Evolutionary conservation across 2,329 filamentous ascomycete species (phyloP), one percentile per base, ranked within the genome.

Genomic region (Microsporum ferrugineum): DNA sequence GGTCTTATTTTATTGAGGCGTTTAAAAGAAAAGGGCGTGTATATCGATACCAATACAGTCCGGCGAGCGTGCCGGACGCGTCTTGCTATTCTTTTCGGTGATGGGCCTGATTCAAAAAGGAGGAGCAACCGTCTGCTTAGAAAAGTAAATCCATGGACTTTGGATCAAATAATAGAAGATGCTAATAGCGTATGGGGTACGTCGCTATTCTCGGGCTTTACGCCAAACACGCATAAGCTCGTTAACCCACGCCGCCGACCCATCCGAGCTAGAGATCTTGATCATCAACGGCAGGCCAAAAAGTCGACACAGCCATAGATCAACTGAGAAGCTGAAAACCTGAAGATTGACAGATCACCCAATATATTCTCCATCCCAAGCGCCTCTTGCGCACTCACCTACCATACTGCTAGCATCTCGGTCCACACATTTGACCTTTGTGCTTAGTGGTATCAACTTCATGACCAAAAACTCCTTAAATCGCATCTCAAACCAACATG

Each of bases 1-100:
- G 76, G 76, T 1, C 62, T 77, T 7, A 47, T 71, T 1, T 70
- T 78, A 38, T 69, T 78, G 12, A 71, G 71, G 17, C 69, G 75
- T 36, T 64, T 78, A 2, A 69, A 71, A 63, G 61, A 69, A 38
- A 66, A 67, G 43, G 75, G 75, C 2, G 67, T 77, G n/a, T 62
- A 64, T 34, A 66, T 77, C 33, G 64, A 67, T 33, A 63, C 61
- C 36, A 61, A 63, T 23, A 65, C 65, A 39, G 69, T 78, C 27
- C 67, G 68, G 14, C 64, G 65, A 5, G 71, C 70, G 12, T 74
- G 73, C 62, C 70, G 71, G 27, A 66, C 69, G 29, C 75, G 75
- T 7, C 65, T 78, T 49, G 66, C 68, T 2, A 68, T 72, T 7
- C 68, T 77, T 1, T 77, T 72, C 60, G 72, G 71, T 43, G 65